Base-by-base conservation (phyloP, 2,329 filamentous ascomycete species). In the Blastomyces parvus region DNA sequence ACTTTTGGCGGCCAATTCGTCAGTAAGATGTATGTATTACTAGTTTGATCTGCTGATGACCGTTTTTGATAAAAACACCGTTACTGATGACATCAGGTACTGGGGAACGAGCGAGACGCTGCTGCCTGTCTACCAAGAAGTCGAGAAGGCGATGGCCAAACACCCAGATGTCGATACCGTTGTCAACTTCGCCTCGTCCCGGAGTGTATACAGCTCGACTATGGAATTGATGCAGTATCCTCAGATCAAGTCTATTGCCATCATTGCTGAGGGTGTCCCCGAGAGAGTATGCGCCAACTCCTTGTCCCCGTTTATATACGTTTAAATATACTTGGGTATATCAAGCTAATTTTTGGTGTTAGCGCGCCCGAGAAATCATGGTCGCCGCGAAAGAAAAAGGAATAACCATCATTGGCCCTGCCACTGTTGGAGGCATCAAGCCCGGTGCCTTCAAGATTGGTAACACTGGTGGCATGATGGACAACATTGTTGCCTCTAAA, bases 391-490 rank as follows among this genome's bases (percentile, higher is more conserved):
- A 94, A 83, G 93, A 97, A 86, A 99, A 97, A 88, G 93, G 93
- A 67, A 89, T 99, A 77, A 97, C 92, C 79, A 99, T 99, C 79
- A 97, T 99, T 75, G 94, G 94, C 69, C 94, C 94, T 68, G 94
- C 94, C 72, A 99, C 94, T 63, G 94, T 99, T 67, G 94, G 94
- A 86, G 94, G 94, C 74, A 97, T 99, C 83, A 99, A 97, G 87
- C 94, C 94, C 67, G 94, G 94, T 79, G 90, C 90, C 78, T 99
- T 93, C 89, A 99, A 97, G 87, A 99, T 99, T 69, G 94, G 94
- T 78, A 99, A 99, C 86, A 99, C 94, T 73, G 94, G 94, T 86
- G 94, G 94, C 80, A 99, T 99, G 94, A 99, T 99, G 94, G 94
- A 99, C 86, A 99, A 99, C 86, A 99, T 99, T 74, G 94, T 99